phyloP scores from a whole-genome alignment of 768 basidiomycete species.

The Cytidiella melzeri region DNA sequence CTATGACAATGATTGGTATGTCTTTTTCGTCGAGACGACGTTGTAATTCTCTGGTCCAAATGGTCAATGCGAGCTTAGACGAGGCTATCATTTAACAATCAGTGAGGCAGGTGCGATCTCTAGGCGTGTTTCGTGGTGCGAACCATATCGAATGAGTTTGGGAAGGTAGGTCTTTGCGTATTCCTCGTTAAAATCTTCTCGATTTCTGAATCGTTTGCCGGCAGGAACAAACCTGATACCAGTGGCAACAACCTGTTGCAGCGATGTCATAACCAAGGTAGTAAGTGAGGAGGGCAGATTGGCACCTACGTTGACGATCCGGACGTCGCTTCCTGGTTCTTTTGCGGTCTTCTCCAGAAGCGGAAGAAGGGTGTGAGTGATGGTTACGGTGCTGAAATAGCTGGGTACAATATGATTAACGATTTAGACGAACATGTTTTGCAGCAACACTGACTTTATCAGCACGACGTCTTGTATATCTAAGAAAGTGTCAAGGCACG shows the following conservation, averaged over 20 bases:
- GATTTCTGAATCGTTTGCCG: constrained; percentile 12
- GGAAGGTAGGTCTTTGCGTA: constrained; percentile 13
- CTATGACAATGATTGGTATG: constrained; percentile 33
- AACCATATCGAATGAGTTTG: constrained; percentile 18
- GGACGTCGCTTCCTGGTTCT: constrained; percentile 46
- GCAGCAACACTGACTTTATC: constrained; percentile 34
- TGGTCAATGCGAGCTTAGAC: constrained; percentile 45
- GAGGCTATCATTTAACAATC: constrained; percentile 36
- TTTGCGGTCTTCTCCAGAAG: constrained; percentile 44
- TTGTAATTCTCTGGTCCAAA: constrained; percentile 48
- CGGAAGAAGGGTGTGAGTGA: constrained; percentile 50
- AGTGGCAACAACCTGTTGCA: constrained; percentile 11
- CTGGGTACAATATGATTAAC: constrained; percentile 30
- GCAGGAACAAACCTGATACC: not conserved
- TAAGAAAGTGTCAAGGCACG: constrained; percentile 10
- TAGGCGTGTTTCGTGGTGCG: too few relatives aligned
- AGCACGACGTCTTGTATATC: constrained; percentile 35
- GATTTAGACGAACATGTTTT: not conserved
- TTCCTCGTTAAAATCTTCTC: constrained; percentile 24
- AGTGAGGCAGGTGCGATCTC: too few relatives aligned
- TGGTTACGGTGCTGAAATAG: constrained; percentile 48
- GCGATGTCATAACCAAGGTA: not conserved
- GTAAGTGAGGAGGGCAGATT: not conserved
- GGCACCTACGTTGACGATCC: constrained; percentile 48
- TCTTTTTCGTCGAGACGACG: constrained; percentile 33